Conservation (phyloP, 345 rosid species). For the Citrus maxima region DNA sequence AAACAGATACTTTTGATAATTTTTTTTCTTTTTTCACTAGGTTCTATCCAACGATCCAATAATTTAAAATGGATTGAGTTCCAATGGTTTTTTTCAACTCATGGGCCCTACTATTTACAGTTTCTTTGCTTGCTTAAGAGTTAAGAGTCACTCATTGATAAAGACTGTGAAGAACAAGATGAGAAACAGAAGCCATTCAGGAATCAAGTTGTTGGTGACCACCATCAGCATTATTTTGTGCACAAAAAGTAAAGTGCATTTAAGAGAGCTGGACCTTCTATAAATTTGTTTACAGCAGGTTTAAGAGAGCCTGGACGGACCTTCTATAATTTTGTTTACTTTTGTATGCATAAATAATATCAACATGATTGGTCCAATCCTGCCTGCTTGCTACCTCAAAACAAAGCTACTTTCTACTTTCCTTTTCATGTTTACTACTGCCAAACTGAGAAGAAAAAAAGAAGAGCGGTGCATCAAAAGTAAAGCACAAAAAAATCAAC, state of each 20-base stretch:
- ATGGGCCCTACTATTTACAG: not conserved
- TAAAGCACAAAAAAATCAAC: not conserved
- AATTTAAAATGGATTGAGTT: not conserved
- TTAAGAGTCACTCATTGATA: not conserved
- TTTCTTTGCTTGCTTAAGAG: too few species aligned
- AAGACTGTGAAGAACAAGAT: not conserved
- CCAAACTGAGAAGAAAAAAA: too few species aligned
- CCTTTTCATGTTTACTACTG: too few species aligned
- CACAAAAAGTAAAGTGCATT: not conserved
- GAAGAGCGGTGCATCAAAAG: not conserved
- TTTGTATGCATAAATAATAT: not conserved
- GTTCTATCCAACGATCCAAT: too few species aligned
- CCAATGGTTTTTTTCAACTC: not conserved
- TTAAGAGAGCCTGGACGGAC: not conserved
- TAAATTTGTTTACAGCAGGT: not conserved
- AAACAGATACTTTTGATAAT: not conserved
- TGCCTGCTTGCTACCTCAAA: not conserved
- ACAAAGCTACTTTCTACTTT: not conserved
- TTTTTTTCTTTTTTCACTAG: not conserved
- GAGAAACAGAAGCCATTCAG: too few species aligned
- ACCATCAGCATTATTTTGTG: not conserved
- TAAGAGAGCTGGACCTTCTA: not conserved
- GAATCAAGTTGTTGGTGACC: not conserved
- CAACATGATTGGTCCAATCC: not conserved
- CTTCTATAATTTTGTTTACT: not conserved